Conservation (phyloP, 2,329 filamentous ascomycete genomes). For the Plenodomus lindquistii region DNA sequence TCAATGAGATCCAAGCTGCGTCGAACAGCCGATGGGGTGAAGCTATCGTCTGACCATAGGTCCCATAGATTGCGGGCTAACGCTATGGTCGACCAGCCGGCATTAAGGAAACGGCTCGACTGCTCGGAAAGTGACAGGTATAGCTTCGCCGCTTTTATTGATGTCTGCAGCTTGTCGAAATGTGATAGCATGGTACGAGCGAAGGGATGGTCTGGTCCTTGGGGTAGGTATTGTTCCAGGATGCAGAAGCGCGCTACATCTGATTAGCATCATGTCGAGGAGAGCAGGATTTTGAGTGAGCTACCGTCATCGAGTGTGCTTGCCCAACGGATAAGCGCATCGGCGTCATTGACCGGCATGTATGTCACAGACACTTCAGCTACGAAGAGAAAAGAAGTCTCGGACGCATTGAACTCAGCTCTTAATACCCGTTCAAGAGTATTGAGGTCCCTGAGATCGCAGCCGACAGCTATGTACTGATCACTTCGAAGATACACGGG, state of each 20-base stretch:
- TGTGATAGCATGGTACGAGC: conserved; percentile 82
- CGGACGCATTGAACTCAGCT: conserved; percentile 59
- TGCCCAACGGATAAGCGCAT: conserved; percentile 79
- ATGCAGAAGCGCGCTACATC: conserved; percentile 75
- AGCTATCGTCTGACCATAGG: conserved; percentile 72
- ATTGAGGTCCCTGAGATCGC: conserved; percentile 72
- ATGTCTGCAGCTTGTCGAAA: conserved; percentile 78
- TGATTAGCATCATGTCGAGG: conserved; percentile 7
- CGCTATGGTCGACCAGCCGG: conserved; percentile 69
- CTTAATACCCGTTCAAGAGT: conserved; percentile 64
- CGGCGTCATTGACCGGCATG: conserved; percentile 75
- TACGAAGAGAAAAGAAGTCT: conserved; percentile 73
- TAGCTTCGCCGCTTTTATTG: conserved; percentile 71
- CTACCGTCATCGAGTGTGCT: conserved; percentile 68
- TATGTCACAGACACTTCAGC: conserved; percentile 92
- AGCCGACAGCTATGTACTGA: conserved; percentile 78
- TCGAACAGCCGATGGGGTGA: conserved; percentile 65
- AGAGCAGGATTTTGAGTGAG: conserved; percentile 18
- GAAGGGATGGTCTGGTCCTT: conserved; percentile 78
- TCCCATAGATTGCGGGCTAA: conserved; percentile 75
- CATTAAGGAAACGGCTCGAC: conserved; percentile 64
- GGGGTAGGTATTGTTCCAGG: conserved; percentile 82
- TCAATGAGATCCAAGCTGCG: conserved; percentile 70
- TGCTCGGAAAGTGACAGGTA: conserved; percentile 73
- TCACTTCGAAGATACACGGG: conserved; percentile 55